phyloP scores from a whole-genome alignment of 108 stramenopile species.

The Fragilaria radians region DNA sequence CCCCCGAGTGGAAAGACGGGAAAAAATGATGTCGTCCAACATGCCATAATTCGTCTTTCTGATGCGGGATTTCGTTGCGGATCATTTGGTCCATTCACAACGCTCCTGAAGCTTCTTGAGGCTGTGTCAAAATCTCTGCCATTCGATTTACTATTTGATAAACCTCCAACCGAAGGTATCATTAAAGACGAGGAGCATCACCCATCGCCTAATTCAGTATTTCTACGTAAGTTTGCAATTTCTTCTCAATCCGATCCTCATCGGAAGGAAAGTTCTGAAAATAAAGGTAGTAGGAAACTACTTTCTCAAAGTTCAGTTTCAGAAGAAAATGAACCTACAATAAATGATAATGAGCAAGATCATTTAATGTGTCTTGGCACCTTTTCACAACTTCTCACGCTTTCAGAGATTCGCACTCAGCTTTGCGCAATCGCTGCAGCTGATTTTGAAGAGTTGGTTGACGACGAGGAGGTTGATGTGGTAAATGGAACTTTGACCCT shows the following conservation, averaged over 20 bases:
- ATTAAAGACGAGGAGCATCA: conserved; percentile 69
- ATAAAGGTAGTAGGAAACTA: conserved; percentile 15
- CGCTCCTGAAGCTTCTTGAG: conserved; percentile 67
- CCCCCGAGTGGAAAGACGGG: conserved; percentile 22
- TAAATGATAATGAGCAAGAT: not conserved
- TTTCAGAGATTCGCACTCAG: conserved; percentile 60
- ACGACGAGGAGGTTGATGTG: conserved; percentile 6
- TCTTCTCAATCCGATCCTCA: conserved; percentile 35
- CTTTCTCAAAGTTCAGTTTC: not conserved
- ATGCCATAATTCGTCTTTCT: conserved; percentile 79
- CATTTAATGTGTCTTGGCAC: conserved; percentile 34
- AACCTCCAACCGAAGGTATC: conserved; percentile 67
- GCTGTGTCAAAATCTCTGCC: conserved; percentile 81
- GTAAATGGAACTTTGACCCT: conserved; percentile 6
- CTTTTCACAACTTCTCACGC: conserved; percentile 56
- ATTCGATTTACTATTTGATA: conserved; percentile 68
- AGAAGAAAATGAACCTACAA: not conserved
- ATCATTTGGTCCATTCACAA: conserved; percentile 82
- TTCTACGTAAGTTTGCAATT: conserved; percentile 65
- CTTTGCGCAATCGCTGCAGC: conserved; percentile 61
- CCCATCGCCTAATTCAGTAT: conserved; percentile 68
- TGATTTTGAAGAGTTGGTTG: conserved; percentile 26
- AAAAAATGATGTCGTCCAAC: conserved; percentile 78
- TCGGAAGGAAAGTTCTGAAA: conserved; percentile 10
- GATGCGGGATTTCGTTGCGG: conserved; percentile 86